Evolutionary conservation across 176 grass and related monocot genomes (phyloP).

Genomic region (Oryza australiensis): DNA sequence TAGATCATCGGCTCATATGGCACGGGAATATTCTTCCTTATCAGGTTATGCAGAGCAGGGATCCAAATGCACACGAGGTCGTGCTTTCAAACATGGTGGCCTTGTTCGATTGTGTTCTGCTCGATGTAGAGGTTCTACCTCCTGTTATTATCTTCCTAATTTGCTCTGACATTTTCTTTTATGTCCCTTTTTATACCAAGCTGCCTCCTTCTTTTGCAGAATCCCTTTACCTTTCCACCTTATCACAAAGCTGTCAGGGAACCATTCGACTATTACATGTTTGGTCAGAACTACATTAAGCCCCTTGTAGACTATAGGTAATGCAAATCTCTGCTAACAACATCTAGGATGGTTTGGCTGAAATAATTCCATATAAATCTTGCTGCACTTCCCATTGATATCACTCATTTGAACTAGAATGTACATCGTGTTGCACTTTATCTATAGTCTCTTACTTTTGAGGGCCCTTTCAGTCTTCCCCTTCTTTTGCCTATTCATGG

Average conservation of each 20-base stretch:
- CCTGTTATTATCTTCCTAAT: constrained; percentile 18
- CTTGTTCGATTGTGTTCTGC: constrained; percentile 77
- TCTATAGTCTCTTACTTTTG: neutral
- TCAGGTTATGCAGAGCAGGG: constrained; percentile 75
- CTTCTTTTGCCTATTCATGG: neutral
- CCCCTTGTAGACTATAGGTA: constrained; percentile 88
- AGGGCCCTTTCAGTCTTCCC: constrained; percentile 11
- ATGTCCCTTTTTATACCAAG: constrained; percentile 19
- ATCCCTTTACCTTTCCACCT: constrained; percentile 81
- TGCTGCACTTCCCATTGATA: neutral
- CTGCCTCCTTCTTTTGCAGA: constrained; percentile 61
- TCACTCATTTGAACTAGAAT: constrained; percentile 23
- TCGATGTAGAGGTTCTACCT: constrained; percentile 71
- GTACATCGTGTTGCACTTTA: neutral
- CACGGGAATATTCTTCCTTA: constrained; percentile 9
- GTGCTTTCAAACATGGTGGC: constrained; percentile 72
- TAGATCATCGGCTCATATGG: neutral
- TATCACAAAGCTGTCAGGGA: constrained; percentile 89
- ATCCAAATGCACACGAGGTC: constrained; percentile 73
- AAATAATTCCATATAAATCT: neutral
- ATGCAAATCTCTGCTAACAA: constrained; percentile 34
- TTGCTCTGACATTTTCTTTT: constrained; percentile 20
- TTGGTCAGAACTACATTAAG: constrained; percentile 96
- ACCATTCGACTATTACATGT: constrained; percentile 96
- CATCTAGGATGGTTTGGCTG: neutral